Evolutionary conservation across 1,139 yeast species (phyloP).

Genomic region (Scheffersomyces quercinus): DNA sequence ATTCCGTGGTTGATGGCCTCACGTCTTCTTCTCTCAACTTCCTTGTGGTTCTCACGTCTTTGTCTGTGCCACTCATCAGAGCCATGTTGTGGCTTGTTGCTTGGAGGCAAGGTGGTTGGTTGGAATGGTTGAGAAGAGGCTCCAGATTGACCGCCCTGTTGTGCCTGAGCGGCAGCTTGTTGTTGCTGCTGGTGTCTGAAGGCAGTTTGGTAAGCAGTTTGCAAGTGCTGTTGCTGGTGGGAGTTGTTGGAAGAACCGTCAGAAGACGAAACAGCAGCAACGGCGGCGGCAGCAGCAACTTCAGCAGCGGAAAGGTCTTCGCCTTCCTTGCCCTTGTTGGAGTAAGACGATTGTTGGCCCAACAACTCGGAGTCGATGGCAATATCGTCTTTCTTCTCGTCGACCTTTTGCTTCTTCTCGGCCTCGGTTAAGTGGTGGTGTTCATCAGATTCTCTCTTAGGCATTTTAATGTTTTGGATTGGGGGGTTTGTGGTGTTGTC

Average conservation of each 20-base stretch:
- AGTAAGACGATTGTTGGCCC: conserved; percentile 43
- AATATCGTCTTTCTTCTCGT: conserved; percentile 34
- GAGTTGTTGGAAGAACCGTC: conserved; percentile 13
- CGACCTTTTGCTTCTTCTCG: conserved; percentile 26
- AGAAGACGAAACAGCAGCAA: conserved; percentile 22
- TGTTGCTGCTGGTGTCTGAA: conserved; percentile 24
- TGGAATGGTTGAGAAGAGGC: conserved; percentile 17
- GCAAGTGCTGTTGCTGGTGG: conserved; percentile 23
- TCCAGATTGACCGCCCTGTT: conserved; percentile 6
- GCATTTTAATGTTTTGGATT: conserved; percentile 14
- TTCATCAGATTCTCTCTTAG: conserved; percentile 32
- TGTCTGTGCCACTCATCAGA: conserved; percentile 86
- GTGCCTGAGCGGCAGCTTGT: conserved; percentile 15
- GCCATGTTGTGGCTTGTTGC: conserved; percentile 57
- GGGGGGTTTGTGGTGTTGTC: not conserved
- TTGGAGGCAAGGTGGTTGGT: conserved; percentile 38
- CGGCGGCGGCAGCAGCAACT: conserved; percentile 37
- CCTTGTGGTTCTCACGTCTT: conserved; percentile 91
- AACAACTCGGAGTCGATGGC: conserved; percentile 52
- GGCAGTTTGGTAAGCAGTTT: conserved; percentile 33
- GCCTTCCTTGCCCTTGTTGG: conserved; percentile 16
- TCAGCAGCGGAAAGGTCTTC: conserved; percentile 25
- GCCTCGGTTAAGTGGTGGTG: conserved; percentile 12
- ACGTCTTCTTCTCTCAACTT: conserved; percentile 94
- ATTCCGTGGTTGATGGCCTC: conserved; percentile 91